Conservation (phyloP, 2,329 filamentous ascomycete genomes). For the Ophiostoma quercus region DNA sequence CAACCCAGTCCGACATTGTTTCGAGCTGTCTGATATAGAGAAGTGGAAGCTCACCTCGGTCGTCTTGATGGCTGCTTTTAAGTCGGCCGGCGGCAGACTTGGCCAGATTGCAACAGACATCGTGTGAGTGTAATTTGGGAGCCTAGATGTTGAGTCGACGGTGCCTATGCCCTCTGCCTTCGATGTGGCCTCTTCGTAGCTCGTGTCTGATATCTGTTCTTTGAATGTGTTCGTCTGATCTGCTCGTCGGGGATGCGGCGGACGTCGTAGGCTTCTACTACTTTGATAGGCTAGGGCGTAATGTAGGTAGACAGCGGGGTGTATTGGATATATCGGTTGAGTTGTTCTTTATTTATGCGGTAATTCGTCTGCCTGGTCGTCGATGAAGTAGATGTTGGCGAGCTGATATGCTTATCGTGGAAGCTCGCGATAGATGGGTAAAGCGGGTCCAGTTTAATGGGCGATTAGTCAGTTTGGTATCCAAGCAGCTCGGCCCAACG, state of each 20-base stretch:
- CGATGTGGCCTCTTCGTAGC: background rate
- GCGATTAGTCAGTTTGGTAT: background rate
- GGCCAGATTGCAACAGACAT: conserved; percentile 60
- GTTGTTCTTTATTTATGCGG: background rate
- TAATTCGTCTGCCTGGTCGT: background rate
- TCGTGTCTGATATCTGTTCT: background rate
- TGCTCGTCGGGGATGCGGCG: background rate
- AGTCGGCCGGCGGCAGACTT: conserved; percentile 45
- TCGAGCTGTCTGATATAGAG: too few relatives aligned
- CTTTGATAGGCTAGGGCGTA: background rate
- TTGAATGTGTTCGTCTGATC: background rate
- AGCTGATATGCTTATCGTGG: background rate
- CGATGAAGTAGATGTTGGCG: background rate
- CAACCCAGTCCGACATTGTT: conserved; percentile 18
- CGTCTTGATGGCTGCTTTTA: conserved; percentile 46
- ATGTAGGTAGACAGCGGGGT: background rate
- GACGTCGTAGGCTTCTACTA: background rate
- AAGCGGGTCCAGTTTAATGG: background rate
- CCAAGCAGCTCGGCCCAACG: too few relatives aligned
- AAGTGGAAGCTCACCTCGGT: conserved; percentile 43
- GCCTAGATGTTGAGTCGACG: background rate
- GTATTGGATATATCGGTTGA: background rate
- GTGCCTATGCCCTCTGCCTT: background rate
- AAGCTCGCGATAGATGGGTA: background rate
- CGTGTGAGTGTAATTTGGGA: conserved; percentile 22